Base-by-base conservation (phyloP, 805 yeast genomes). In the Sporopachydermia lactativora region DNA sequence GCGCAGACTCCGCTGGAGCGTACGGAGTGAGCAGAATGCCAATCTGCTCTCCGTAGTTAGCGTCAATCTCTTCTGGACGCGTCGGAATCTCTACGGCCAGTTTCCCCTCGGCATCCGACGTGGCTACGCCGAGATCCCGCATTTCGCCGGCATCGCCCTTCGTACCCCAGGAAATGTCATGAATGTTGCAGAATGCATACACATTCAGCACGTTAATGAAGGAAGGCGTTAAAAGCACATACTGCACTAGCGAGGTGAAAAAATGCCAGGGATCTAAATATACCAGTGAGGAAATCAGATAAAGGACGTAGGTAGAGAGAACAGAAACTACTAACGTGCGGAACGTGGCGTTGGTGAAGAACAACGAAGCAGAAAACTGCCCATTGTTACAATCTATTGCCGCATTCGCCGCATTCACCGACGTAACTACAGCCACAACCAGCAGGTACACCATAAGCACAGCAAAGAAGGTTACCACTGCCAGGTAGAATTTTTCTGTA, bases 161-260 rank as follows among this genome's bases (percentile, higher is more conserved):
- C 3, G 95, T 89, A 57, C 97, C 97, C 97, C 97, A 89, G 4
- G 96, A 82, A 38, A 89, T 77, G 64, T 89, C 98, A 58, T 89
- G 95, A 45, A 89, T 80, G 60, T 89, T 89, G 65, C 96, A 88
- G 58, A 89, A 88, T 2, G 97, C 95, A 60, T 89, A 89, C 45
- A 89, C 89, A 58, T 85, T 86, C 54, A 89, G 66, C 41, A 88
- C 89, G 53, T 89, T 88, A 60, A 86, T 77, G 58, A 88, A 92
- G 0, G 94, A 75, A 0, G 98, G 98, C 47, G 88, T 77, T 43
- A 89, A 60, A 45, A 89, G 59, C 44, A 89, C 58, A 55, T 89
- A 89, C 59, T 89, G 98, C 17, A 73, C 50, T 57, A 86, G 82
- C 39, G 92, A 77, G 0, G 96, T 86, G 47, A 85, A 57, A 89